Percentiles rank a stretch among this genome's conserved stretches.
Conservation (phyloP, 306 rosid genomes). For the Inga laurina region DNA sequence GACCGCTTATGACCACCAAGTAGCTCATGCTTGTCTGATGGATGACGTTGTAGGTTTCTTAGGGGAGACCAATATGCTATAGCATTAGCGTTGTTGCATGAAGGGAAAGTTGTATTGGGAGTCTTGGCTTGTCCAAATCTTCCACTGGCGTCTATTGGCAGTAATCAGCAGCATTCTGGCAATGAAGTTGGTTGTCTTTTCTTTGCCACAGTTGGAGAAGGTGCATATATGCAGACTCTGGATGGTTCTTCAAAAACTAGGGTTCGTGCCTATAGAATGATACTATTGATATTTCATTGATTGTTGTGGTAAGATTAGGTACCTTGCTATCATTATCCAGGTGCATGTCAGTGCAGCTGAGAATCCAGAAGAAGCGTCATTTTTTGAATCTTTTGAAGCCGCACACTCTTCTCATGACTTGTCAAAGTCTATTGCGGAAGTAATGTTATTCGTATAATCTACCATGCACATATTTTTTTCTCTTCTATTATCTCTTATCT, state of each 20-base stretch:
- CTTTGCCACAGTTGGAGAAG: constrained; percentile 77
- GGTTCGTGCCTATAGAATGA: constrained; percentile 46
- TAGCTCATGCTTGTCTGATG: constrained; percentile 32
- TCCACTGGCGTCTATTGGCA: constrained; percentile 61
- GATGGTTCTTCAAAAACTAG: constrained; percentile 64
- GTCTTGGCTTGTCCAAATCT: constrained; percentile 95
- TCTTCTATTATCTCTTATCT: constrained; percentile 7
- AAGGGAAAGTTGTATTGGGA: constrained; percentile 90
- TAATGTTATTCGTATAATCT: constrained; percentile 32
- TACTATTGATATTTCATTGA: constrained; percentile 29
- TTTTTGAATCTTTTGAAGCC: constrained; percentile 93
- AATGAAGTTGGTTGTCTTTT: constrained; percentile 80
- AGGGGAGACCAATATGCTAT: constrained; percentile 96
- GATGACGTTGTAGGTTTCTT: constrained; percentile 59
- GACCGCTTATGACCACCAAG: constrained; percentile 12
- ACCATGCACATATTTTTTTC: neutral
- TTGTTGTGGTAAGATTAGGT: constrained; percentile 9
- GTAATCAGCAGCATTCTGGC: constrained; percentile 44
- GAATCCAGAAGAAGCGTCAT: constrained; percentile 87
- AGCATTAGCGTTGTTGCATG: constrained; percentile 83
- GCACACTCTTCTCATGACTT: constrained; percentile 84
- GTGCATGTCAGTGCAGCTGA: constrained; percentile 73
- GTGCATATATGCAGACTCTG: constrained; percentile 80
- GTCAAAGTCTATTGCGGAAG: constrained; percentile 81
- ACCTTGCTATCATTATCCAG: constrained; percentile 42